Evolutionary conservation across 768 basidiomycete genomes (phyloP).

Genomic region (Suillus hirtellus): DNA sequence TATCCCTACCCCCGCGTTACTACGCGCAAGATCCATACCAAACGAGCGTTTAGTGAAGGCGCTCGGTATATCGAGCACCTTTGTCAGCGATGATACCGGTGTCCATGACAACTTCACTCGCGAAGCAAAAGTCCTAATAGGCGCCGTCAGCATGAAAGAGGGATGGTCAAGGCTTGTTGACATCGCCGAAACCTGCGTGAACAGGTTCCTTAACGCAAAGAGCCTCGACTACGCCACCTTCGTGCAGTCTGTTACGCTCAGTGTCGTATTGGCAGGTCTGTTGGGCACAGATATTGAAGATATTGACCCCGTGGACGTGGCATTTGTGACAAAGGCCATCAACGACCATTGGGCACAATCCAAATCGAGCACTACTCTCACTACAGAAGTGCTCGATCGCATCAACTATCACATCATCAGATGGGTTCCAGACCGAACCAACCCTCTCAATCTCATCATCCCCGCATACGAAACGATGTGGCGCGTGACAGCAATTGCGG

Average conservation of each 20-base stretch:
- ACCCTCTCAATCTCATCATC: slow-evolving; percentile 50
- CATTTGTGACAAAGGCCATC: slow-evolving; percentile 39
- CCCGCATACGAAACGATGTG: slow-evolving; percentile 60
- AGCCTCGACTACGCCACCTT: slow-evolving; percentile 33
- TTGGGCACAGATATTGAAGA: slow-evolving; percentile 32
- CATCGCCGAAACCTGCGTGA: slow-evolving; percentile 15
- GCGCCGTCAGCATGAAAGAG: slow-evolving; percentile 8
- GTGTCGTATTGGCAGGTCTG: slow-evolving; percentile 39
- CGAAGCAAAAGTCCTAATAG: slow-evolving; percentile 24
- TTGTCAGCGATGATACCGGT: slow-evolving; percentile 41
- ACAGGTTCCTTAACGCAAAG: not conserved
- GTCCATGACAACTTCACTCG: slow-evolving; percentile 31
- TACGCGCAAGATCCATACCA: slow-evolving; percentile 20
- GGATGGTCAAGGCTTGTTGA: slow-evolving; percentile 19
- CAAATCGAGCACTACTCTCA: slow-evolving; percentile 37
- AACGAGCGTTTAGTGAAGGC: slow-evolving; percentile 29
- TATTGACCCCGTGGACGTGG: slow-evolving; percentile 35
- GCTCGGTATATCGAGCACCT: slow-evolving; percentile 46
- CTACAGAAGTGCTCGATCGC: slow-evolving; percentile 14
- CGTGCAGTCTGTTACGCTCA: slow-evolving; percentile 41
- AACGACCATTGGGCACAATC: slow-evolving; percentile 38
- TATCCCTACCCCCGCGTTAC: slow-evolving; percentile 15
- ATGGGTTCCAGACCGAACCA: slow-evolving; percentile 36
- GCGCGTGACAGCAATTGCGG: slow-evolving; percentile 52
- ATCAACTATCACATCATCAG: slow-evolving; percentile 40